Evolutionary conservation across 1,139 yeast species (phyloP).

Genomic region (Pichia sp.): DNA sequence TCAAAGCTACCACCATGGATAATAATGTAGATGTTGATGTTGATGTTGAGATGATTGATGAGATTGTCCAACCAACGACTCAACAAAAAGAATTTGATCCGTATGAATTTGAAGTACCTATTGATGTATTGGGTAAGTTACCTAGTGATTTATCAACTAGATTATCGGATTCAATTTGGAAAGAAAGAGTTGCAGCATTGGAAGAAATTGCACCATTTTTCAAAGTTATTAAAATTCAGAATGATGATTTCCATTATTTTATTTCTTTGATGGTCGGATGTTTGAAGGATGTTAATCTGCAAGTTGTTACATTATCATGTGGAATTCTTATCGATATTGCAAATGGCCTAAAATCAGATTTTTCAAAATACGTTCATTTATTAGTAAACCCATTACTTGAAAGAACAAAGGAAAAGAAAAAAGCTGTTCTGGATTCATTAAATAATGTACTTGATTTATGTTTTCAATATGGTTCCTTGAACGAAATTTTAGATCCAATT

Average conservation of each 20-base stretch:
- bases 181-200: slow-evolving; percentile 81
- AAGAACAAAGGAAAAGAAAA: slow-evolving; percentile 84
- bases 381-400: slow-evolving; percentile 66
- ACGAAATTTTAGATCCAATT: slow-evolving; percentile 58
- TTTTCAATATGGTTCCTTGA: slow-evolving; percentile 44
- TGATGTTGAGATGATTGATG: slow-evolving; percentile 27
- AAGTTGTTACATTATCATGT: slow-evolving; percentile 79
- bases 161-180: slow-evolving; percentile 71
- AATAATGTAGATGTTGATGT: slow-evolving; percentile 4
- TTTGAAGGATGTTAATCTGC: slow-evolving; percentile 84
- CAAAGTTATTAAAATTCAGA: slow-evolving; percentile 39
- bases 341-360: slow-evolving; percentile 53
- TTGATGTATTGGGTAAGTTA: slow-evolving; percentile 56
- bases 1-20: slow-evolving; percentile 8
- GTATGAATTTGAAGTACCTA: slow-evolving; percentile 47
- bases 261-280: slow-evolving; percentile 60
- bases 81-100: slow-evolving; percentile 36
- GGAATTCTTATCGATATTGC: slow-evolving; percentile 59
- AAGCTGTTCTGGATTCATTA: slow-evolving; percentile 66
- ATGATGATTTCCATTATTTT: slow-evolving; percentile 64
- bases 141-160: slow-evolving; percentile 56
- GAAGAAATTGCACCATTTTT: slow-evolving; percentile 58
- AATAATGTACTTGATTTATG: slow-evolving; percentile 59
- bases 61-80: slow-evolving; percentile 10
- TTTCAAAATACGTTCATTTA: slow-evolving; percentile 47